These are phyloP conservation scores for Uronychia binucleata DNA, from an alignment of 73 alveolate genomes.

Conservation along the genomic window DNA sequence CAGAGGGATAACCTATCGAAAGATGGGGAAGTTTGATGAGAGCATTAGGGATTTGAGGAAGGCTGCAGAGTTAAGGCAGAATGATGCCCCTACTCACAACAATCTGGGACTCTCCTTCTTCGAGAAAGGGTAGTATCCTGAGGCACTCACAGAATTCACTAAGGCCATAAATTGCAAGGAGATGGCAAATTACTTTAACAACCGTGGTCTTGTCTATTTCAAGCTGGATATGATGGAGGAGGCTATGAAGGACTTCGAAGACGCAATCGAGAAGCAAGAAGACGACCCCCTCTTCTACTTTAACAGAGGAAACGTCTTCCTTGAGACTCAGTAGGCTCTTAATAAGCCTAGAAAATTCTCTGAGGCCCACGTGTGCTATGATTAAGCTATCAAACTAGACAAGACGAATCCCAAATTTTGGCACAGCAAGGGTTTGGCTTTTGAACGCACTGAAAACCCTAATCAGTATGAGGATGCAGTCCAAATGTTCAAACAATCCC, in stretches of 20 bases:
- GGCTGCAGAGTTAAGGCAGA: constrained; percentile 70
- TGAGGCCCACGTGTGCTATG: constrained; percentile 77
- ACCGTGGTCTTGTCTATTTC: constrained; percentile 72
- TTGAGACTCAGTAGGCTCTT: background rate
- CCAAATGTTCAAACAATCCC: constrained; percentile 72
- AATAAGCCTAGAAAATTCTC: constrained; percentile 43
- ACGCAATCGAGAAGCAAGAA: constrained; percentile 66
- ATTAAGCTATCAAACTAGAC: constrained; percentile 63
- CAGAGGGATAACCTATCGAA: constrained; percentile 71
- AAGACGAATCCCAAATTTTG: constrained; percentile 72
- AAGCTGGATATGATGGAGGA: constrained; percentile 65
- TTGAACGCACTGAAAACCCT: constrained; percentile 41
- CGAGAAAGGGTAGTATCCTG: constrained; percentile 70
- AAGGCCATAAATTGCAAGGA: constrained; percentile 71
- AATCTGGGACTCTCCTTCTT: constrained; percentile 77
- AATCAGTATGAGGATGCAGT: constrained; percentile 61
- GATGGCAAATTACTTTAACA: constrained; percentile 66
- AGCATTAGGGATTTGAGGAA: constrained; percentile 68
- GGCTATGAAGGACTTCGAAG: constrained; percentile 71
- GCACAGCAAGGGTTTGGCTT: constrained; percentile 87
- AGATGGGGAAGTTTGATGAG: constrained; percentile 62
- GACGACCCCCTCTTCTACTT: constrained; percentile 73
- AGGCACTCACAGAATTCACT: constrained; percentile 66
- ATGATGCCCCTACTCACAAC: constrained; percentile 73
- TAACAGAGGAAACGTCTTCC: constrained; percentile 80